Percentiles rank a stretch among this genome's conserved stretches.
Evolutionary conservation across 177 flowering plant species (phyloP).

Genomic region (Tripterygium wilfordii): DNA sequence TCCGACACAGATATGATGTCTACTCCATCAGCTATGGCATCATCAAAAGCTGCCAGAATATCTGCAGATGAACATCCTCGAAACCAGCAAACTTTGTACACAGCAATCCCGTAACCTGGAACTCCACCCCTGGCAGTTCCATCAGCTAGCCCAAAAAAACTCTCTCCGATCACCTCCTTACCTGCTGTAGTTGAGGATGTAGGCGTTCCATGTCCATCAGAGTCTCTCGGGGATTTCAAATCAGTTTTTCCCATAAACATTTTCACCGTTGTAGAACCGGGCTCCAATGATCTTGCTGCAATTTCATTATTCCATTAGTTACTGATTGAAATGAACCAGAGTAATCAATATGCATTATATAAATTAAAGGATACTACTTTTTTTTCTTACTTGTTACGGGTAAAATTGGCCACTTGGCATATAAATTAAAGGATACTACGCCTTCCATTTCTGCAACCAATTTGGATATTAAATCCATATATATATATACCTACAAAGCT

Average conservation of each 20-base stretch:
- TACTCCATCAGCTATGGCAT: conserved; percentile 68
- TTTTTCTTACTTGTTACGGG: conserved; percentile 57
- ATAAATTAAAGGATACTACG: conserved; percentile 33
- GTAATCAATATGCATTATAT: too few species aligned
- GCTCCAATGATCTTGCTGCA: conserved; percentile 59
- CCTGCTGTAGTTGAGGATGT: conserved; percentile 65
- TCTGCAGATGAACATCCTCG: conserved; percentile 37
- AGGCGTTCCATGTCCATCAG: conserved; percentile 53
- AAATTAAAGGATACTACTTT: too few species aligned
- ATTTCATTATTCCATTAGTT: conserved; percentile 2
- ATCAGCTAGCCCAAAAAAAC: conserved; percentile 32
- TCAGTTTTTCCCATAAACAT: not conserved
- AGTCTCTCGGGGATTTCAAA: conserved; percentile 41
- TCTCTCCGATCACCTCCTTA: conserved; percentile 23
- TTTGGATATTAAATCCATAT: too few species aligned
- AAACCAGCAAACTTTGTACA: conserved; percentile 56
- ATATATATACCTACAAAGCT: too few species aligned
- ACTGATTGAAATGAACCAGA: too few species aligned
- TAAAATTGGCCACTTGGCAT: conserved; percentile 40
- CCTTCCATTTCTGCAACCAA: conserved; percentile 29
- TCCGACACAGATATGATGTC: conserved; percentile 43
- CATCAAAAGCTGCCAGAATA: conserved; percentile 59
- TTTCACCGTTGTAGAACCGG: conserved; percentile 28
- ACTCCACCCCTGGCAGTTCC: conserved; percentile 51
- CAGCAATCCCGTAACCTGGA: conserved; percentile 45